These are phyloP conservation scores for Nakazawaea sp. DNA, from an alignment of 805 yeast genomes.

Conservation along the genomic window DNA sequence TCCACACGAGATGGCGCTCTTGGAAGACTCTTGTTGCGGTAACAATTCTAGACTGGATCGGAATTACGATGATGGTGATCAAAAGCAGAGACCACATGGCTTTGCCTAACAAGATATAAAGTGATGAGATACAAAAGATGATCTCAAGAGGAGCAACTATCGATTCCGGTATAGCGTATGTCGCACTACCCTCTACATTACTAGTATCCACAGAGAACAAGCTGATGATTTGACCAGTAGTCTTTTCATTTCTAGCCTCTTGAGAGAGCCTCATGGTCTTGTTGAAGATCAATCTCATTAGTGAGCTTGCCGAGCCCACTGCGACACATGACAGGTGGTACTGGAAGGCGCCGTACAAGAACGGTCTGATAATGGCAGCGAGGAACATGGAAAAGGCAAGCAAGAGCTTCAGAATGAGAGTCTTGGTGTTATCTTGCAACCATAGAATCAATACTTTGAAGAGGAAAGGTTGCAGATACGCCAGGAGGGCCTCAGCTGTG, in stretches of 20 bases:
- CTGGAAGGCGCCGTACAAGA: too few species aligned
- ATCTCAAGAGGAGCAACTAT: constrained; percentile 40
- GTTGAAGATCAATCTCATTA: constrained; percentile 47
- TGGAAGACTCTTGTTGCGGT: constrained; percentile 35
- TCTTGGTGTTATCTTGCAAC: constrained; percentile 24
- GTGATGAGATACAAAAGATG: constrained; percentile 35
- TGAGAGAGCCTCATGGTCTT: constrained; percentile 54
- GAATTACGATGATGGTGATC: constrained; percentile 47
- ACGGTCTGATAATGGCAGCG: too few species aligned
- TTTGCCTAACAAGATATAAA: constrained; percentile 49
- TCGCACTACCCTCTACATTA: constrained; percentile 45
- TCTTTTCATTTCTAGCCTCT: constrained; percentile 42
- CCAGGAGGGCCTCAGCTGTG: background rate
- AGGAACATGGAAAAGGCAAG: constrained; percentile 30
- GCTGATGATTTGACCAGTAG: constrained; percentile 66
- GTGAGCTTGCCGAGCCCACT: background rate
- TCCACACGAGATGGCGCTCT: constrained; percentile 51
- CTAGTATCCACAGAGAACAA: constrained; percentile 59
- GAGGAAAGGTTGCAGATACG: constrained; percentile 38
- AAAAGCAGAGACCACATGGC: constrained; percentile 54
- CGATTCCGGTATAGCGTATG: constrained; percentile 35
- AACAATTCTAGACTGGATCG: constrained; percentile 44
- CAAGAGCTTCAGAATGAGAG: constrained; percentile 44
- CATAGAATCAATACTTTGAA: constrained; percentile 32
- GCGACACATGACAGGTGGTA: too few species aligned